Base-by-base conservation (phyloP, 2,329 filamentous ascomycete genomes). In the Cadophora gregata region DNA sequence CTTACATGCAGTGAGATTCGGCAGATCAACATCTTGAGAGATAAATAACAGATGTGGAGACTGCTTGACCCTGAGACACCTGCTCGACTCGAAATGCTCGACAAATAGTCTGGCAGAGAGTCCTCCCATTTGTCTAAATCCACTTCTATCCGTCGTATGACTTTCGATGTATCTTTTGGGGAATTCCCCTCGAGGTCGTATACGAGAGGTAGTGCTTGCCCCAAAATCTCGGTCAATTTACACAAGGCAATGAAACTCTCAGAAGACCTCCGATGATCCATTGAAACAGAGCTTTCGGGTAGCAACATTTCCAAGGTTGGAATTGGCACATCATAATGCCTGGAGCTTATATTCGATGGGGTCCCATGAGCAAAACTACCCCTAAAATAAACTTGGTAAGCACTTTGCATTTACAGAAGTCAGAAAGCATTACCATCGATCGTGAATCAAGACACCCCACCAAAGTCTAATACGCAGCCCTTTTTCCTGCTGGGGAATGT, bases 391-490 rank as follows among this genome's bases (percentile, higher is more conserved):
- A 48, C 16, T 60, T 38, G 33, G 5, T 53, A 14, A 53, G 55
- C 27, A 48, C 25, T n/a, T 38, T 59, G 21, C 14, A 16, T 25
- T 38, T 36, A 29, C 4, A 5, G 58, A 12, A 24, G n/a, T 29
- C 45, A 33, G 47, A 8, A 9, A 65, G 36, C 21, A 77, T 61
- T 76, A 85, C 85, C 86, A 88, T 62, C 81, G 79, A 71, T 88
- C 85, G 59, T 86, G 81, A 10, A 88, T 78, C 16, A 85, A 70
- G 0, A 88, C 73, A 9, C 80, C 79, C 85, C 85, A 87, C 86
- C 86, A 88, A 1, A 86, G 81, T 62, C 81, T 79, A 70, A 86
- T 83, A 27, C 85, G 75, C 5, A 86, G 69, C 12, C 78, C 75
- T 72, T 87, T 87, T 69, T 87, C 85, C 0, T 79, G 72, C 3